Base-by-base conservation (phyloP, 2,329 filamentous ascomycete species). In the Exophiala lecanii-corni region DNA sequence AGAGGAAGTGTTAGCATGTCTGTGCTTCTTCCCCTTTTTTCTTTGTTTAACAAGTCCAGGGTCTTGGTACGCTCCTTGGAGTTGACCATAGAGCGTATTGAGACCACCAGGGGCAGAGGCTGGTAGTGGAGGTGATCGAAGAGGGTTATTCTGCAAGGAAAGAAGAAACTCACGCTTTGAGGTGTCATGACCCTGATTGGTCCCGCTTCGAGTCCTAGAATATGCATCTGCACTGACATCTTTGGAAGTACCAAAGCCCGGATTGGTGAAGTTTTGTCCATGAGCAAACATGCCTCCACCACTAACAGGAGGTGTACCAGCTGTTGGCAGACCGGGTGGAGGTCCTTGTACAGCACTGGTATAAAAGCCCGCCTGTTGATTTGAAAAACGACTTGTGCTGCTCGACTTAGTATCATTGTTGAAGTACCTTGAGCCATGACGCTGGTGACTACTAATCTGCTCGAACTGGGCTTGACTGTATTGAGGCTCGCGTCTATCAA, bases 1-100 rank as follows among this genome's bases (percentile, higher is more conserved):
- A 82, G 91, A 97, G 86, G 89, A 95, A 91, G 91, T 96, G 88
- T 96, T 95, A 92, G 89, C 91, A 84, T 96, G 89, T 83, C 89
- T 94, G 79, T 96, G 91, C 88, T 96, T 96, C 82, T 95, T 96
- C 77, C 89, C 89, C 88, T 95, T 95, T 82, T 95, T 96, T 84
- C 94, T 95, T 81, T 94, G 89, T 83, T 95, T 94, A 74, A 86
- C 84, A 66, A 72, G 69, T 74, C 85, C 85, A 74, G 84, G 82
- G 68, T 94, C 89, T 82, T 89, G 86, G 74, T 87, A 88, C 72
- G 81, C 79, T 75, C 85, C 86, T 75, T 84, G 74, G 66, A 81
- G 76, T 42, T 56, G 54, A 73, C 85, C 86, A 76, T 94, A 94
- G 76, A 92, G 86, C 79, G 86, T 86, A 79, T 80, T 84, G 74